phyloP scores from a whole-genome alignment of 2,329 filamentous ascomycete species.

The Paraphaeosphaeria minitans region DNA sequence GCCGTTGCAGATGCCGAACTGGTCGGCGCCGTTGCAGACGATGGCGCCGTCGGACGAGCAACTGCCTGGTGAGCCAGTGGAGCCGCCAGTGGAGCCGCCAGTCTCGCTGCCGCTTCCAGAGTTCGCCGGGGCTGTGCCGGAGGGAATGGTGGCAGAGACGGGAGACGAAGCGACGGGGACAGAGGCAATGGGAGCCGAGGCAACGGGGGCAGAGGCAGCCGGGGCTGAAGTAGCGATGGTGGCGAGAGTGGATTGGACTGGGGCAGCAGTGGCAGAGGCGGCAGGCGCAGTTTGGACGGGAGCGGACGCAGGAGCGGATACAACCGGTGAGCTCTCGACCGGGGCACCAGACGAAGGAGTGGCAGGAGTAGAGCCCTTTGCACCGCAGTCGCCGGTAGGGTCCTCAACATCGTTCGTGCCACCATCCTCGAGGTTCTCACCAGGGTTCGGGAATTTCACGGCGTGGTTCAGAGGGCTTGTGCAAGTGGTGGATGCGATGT shows the following conservation, averaged over 20 bases:
- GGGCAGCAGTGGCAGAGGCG: conserved; percentile 28
- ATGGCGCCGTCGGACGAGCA: conserved; percentile 44
- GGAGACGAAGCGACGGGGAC: not conserved
- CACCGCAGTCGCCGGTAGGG: conserved; percentile 31
- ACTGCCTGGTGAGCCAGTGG: conserved; percentile 13
- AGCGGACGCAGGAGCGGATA: not conserved
- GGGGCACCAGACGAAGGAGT: conserved; percentile 14
- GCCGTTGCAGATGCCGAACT: conserved; percentile 53
- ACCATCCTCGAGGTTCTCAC: conserved; percentile 58
- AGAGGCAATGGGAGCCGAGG: not conserved
- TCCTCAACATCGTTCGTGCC: conserved; percentile 20
- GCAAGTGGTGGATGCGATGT: conserved; percentile 64
- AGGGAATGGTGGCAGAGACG: conserved; percentile 9
- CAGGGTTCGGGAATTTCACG: conserved; percentile 70
- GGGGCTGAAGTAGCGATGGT: not conserved
- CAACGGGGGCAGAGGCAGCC: not conserved
- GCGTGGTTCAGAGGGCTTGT: conserved; percentile 59
- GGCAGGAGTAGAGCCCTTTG: conserved; percentile 23
- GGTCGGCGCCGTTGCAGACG: conserved; percentile 47
- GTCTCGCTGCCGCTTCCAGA: not conserved
- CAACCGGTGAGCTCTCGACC: not conserved
- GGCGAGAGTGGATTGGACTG: conserved; percentile 10
- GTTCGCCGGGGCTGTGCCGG: conserved; percentile 16
- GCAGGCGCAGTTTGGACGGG: conserved; percentile 34
- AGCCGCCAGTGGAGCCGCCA: conserved; percentile 13